Base-by-base conservation (phyloP, 495 filamentous ascomycete genomes). In the Talaromyces wortmannii region DNA sequence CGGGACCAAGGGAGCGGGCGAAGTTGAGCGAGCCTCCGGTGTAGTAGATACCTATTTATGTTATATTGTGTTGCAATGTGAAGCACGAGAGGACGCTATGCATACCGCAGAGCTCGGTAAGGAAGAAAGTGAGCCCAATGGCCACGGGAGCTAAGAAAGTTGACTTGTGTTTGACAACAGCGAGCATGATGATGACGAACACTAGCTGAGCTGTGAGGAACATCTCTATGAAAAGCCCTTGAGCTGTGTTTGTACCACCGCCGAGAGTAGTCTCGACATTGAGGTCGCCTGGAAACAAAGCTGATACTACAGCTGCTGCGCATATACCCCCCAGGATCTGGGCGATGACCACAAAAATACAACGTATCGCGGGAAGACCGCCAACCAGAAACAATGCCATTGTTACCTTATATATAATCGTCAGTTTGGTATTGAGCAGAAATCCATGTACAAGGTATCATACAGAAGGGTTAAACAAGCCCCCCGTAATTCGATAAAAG, bases 401-500 rank as follows among this genome's bases (percentile, higher is more conserved):
- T 0, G 84, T 85, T 1, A 85, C 79, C 79, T 83, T 47, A 10
- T 23, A 23, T 23, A 23, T 23, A 23, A 23, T 23, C 23, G 23
- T 23, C 23, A 23, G 23, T 23, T 23, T 4, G 23, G 23, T 23
- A 23, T 23, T 23, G 1, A 23, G 23, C 4, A 23, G 23, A 23
- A 10, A 7, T 29, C 45, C n/a, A 31, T 13, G n/a, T 50, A 42
- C 23, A 36, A 53, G 48, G 31, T 42, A 18, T 61, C 72, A 63
- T 67, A 83, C 86, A 42, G 83, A 87, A 0, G 91, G 91, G 61
- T 95, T 94, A 67, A 94, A 95, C 8, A 91, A 66, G 8, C 89
- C 89, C 7, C 90, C 90, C 3, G 79, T 85, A 32, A 94, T 81
- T 8, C 89, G 82, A 68, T 87, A 94, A 74, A 92, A 95, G 0